A percentile compares a stretch with the other conserved stretches of the same genome.
Evolutionary conservation across 2,329 filamentous ascomycete species (phyloP).

Genomic region (Epichloe hybrida): DNA sequence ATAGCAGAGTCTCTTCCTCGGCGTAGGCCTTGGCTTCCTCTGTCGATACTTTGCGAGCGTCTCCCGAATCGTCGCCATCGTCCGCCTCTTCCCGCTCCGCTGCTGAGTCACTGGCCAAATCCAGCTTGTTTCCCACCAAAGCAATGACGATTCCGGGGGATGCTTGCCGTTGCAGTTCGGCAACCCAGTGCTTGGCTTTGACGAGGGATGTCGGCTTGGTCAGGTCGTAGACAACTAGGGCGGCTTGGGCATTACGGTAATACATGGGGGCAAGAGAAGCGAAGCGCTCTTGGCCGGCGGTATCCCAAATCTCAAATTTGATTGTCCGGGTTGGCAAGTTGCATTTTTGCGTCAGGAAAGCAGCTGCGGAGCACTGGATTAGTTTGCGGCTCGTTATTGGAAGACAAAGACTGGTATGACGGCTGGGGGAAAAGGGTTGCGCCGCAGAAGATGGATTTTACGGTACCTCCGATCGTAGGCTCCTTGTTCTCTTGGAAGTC

Average conservation of each 20-base stretch:
- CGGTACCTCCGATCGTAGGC: slow-evolving; percentile 89
- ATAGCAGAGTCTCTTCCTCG: slow-evolving; percentile 83
- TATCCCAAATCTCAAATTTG: slow-evolving; percentile 97
- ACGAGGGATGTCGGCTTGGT: slow-evolving; percentile 90
- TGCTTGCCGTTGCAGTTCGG: slow-evolving; percentile 90
- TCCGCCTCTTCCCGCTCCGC: slow-evolving; percentile 35
- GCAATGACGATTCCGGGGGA: slow-evolving; percentile 90
- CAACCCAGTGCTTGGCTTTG: slow-evolving; percentile 98
- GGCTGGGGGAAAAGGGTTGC: neutral
- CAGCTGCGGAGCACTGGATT: slow-evolving; percentile 42
- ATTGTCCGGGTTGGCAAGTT: slow-evolving; percentile 85
- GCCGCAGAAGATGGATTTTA: slow-evolving; percentile 2
- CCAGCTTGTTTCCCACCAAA: slow-evolving; percentile 91
- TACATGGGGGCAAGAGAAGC: slow-evolving; percentile 97
- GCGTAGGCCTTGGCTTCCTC: slow-evolving; percentile 87
- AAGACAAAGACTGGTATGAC: neutral
- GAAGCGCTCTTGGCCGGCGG: slow-evolving; percentile 93
- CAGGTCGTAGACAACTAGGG: slow-evolving; percentile 95
- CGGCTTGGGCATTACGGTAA: slow-evolving; percentile 96
- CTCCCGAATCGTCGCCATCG: slow-evolving; percentile 49
- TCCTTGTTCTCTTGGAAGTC: slow-evolving; percentile 99
- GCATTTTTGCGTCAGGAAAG: slow-evolving; percentile 98
- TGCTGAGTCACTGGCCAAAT: slow-evolving; percentile 56
- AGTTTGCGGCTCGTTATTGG: neutral
- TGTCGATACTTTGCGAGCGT: slow-evolving; percentile 80